Conservation (phyloP, 108 stramenopile genomes). For the Mayamaea pseudoterrestris region DNA sequence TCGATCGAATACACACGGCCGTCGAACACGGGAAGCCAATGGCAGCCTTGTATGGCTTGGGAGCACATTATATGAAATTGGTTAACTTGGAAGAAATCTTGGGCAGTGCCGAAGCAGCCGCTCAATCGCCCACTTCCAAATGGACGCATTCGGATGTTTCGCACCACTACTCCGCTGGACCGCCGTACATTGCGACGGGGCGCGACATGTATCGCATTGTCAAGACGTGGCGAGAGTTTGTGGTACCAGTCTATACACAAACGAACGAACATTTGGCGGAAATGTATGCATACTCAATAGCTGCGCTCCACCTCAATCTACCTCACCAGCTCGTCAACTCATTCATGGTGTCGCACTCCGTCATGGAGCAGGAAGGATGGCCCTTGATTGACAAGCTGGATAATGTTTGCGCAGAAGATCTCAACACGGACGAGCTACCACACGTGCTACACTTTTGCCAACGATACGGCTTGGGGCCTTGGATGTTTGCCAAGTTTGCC, state of each 20-base stretch:
- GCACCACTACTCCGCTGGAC: constrained; percentile 57
- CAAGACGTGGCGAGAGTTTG: constrained; percentile 49
- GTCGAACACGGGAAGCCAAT: constrained; percentile 73
- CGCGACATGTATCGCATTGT: constrained; percentile 62
- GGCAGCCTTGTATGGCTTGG: constrained; percentile 81
- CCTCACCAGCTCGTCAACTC: constrained; percentile 48
- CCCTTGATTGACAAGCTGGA: constrained; percentile 26
- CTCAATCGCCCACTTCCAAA: not conserved
- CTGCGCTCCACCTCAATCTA: constrained; percentile 61
- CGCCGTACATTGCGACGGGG: constrained; percentile 66
- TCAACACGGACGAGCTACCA: constrained; percentile 11
- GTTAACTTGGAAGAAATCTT: constrained; percentile 8
- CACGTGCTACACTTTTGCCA: constrained; percentile 54
- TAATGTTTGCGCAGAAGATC: constrained; percentile 31
- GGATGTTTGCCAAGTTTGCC: constrained; percentile 48
- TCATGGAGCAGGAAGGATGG: constrained; percentile 50
- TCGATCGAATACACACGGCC: not conserved
- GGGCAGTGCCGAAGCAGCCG: not conserved
- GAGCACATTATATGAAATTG: not conserved
- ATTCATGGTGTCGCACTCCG: constrained; percentile 57
- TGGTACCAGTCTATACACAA: constrained; percentile 45
- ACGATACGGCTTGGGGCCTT: constrained; percentile 22
- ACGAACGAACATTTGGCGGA: constrained; percentile 71
- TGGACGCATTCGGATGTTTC: constrained; percentile 16
- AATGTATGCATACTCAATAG: constrained; percentile 86